Evolutionary conservation across 2,329 filamentous ascomycete genomes (phyloP).

Genomic region (Fusarium devonianum): DNA sequence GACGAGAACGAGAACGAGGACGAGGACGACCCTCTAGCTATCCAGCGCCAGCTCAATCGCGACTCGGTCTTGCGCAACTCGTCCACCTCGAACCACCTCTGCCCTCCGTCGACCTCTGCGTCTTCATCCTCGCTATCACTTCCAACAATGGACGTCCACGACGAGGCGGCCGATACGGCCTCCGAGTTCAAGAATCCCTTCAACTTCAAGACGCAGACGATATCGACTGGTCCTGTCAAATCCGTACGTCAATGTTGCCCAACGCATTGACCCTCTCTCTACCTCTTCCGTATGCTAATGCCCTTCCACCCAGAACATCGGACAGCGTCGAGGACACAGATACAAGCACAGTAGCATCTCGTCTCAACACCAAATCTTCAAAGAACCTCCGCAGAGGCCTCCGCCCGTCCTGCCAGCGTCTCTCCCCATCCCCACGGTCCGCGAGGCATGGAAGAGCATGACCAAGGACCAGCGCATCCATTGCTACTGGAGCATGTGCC

Average conservation of each 20-base stretch:
- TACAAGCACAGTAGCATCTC: constrained; percentile 98
- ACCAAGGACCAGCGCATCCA: constrained; percentile 84
- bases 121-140: constrained; percentile 28
- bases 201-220: constrained; percentile 89
- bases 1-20: constrained; percentile 13
- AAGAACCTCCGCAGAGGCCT: constrained; percentile 84
- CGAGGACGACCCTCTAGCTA: constrained; percentile 7
- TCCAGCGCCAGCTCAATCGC: constrained; percentile 23
- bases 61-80: constrained; percentile 30
- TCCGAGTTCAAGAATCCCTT: constrained; percentile 71
- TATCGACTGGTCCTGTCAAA: constrained; percentile 78
- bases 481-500: constrained; percentile 88
- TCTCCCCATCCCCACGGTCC: constrained; percentile 86
- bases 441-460: constrained; percentile 90
- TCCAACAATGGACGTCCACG: constrained; percentile 29
- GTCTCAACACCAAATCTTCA: constrained; percentile 88
- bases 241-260: constrained; percentile 62
- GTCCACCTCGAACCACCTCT: constrained; percentile 28
- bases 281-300: constrained; percentile 11
- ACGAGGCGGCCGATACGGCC: constrained; percentile 25
- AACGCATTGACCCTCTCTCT: not conserved
- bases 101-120: constrained; percentile 19
- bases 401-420: constrained; percentile 90
- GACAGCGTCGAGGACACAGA: constrained; percentile 91
- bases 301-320: constrained; percentile 71